Conservation (phyloP, 2,329 filamentous ascomycete genomes). For the Alternaria ethzedia region DNA sequence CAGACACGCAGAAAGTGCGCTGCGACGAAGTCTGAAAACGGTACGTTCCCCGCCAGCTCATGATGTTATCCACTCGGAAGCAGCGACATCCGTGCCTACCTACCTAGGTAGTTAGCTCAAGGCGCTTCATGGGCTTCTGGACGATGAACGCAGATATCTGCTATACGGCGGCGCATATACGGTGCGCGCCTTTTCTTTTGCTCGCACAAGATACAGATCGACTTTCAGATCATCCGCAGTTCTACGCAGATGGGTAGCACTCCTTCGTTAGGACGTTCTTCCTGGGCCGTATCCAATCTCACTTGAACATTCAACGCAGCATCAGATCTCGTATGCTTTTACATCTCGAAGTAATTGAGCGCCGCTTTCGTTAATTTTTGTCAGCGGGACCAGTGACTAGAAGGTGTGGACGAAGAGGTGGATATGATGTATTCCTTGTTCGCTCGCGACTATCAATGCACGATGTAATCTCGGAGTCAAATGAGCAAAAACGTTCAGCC, state of each 20-base stretch:
- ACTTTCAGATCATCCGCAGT: not conserved
- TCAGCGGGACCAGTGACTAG: not conserved
- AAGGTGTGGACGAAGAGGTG: not conserved
- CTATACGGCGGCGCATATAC: not conserved
- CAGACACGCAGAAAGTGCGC: not conserved
- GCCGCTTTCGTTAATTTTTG: not conserved
- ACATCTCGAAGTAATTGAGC: not conserved
- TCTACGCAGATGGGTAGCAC: not conserved
- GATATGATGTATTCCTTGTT: not conserved
- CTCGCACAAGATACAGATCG: not conserved
- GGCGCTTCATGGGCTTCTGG: not conserved
- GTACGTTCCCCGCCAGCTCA: not conserved
- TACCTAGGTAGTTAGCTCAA: not conserved
- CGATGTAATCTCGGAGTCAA: not conserved
- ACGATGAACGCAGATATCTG: not conserved
- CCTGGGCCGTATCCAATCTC: not conserved
- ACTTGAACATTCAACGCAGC: not conserved
- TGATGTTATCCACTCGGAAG: not conserved
- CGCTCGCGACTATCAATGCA: not conserved
- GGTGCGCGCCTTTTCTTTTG: not conserved
- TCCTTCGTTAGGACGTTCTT: not conserved
- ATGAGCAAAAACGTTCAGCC: not conserved
- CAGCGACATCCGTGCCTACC: not conserved
- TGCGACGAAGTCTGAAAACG: not conserved
- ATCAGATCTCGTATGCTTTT: not conserved